Evolutionary conservation across 768 basidiomycete genomes (phyloP), one percentile per base, ranked within the genome.

Genomic region (Agaricus sinodeliciosus): DNA sequence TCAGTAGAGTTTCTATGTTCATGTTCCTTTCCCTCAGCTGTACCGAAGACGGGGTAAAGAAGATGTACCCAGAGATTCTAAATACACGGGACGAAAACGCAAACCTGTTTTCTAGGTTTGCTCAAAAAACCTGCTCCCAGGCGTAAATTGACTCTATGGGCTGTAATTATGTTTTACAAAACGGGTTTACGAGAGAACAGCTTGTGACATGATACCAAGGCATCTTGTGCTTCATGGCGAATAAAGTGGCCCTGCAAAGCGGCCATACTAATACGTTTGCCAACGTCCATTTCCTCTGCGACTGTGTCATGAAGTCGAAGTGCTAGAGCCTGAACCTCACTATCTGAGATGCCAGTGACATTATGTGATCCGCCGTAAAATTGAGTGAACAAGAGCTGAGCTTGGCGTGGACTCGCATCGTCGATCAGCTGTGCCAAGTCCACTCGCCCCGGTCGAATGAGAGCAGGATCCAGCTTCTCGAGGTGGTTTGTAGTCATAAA

Each of bases 401-500:
- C 90, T 67, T 99, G 96, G 47, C 72, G 69, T 0, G 93, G 82
- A 22, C 80, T 84, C 4, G 96, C 91, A 60, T 99, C 90, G 66
- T 87, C 93, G 45, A 99, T 79, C 35, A 88, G 69, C 58, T 90
- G 81, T 25, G 82, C 77, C 43, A 97, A 67, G 66, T 99, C 96
- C 40, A 99, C 94, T 9, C 96, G 82, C 15, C 96, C 96, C 0
- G 96, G 95, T 47, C 96, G 84, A 63, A 98, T 91, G 43, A 99
- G 80, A 0, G 95, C 96, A 5, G 92, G 87, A 68, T 99, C 96
- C 34, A 99, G 80, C 57, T 76, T 78, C 55, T 89, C 83, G 49
- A 90, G 65, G 61, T 98, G 96, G 67, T 99, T 99, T n/a, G 96
- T 98, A 0, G 96, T 99, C 85, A 99, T 90, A 71, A 99, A 99